phyloP scores from a whole-genome alignment of 2,329 filamentous ascomycete species.

The Colletotrichum australisinense region DNA sequence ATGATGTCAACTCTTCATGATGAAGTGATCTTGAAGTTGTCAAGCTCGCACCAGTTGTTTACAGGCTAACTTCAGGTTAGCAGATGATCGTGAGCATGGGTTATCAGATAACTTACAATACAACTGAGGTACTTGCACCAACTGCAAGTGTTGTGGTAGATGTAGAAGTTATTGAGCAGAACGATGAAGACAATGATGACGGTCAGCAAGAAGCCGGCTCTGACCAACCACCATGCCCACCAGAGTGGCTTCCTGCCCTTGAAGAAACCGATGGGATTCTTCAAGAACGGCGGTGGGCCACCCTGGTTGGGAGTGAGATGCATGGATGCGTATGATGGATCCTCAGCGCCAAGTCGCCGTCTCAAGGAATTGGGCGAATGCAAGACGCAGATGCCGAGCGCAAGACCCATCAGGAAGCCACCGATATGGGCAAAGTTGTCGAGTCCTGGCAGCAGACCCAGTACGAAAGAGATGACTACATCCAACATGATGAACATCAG shows the following conservation, averaged over 20 bases:
- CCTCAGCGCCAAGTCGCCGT: constrained; percentile 73
- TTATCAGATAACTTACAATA: constrained; percentile 71
- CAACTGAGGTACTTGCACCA: constrained; percentile 99
- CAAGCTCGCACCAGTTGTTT: constrained; percentile 74
- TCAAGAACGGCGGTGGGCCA: constrained; percentile 64
- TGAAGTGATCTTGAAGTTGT: constrained; percentile 40
- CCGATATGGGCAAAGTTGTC: constrained; percentile 99
- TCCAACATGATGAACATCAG: constrained; percentile 89
- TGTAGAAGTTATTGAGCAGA: constrained; percentile 92
- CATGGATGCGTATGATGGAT: constrained; percentile 79
- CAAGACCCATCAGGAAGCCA: constrained; percentile 92
- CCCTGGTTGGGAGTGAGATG: constrained; percentile 58
- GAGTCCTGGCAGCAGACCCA: constrained; percentile 89
- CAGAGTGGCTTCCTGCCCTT: constrained; percentile 91
- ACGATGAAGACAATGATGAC: constrained; percentile 88
- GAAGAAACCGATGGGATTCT: constrained; percentile 82
- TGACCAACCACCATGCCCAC: constrained; percentile 97
- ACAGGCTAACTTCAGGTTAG: constrained; percentile 60
- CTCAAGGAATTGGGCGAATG: constrained; percentile 88
- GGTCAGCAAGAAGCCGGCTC: constrained; percentile 81
- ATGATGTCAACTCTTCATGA: background rate
- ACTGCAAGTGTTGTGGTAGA: constrained; percentile 76
- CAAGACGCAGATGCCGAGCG: constrained; percentile 86
- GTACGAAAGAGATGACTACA: constrained; percentile 88
- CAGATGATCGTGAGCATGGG: background rate